These are phyloP conservation scores for Lactarius sp. DNA, from an alignment of 768 basidiomycete genomes.

Conservation along the genomic window DNA sequence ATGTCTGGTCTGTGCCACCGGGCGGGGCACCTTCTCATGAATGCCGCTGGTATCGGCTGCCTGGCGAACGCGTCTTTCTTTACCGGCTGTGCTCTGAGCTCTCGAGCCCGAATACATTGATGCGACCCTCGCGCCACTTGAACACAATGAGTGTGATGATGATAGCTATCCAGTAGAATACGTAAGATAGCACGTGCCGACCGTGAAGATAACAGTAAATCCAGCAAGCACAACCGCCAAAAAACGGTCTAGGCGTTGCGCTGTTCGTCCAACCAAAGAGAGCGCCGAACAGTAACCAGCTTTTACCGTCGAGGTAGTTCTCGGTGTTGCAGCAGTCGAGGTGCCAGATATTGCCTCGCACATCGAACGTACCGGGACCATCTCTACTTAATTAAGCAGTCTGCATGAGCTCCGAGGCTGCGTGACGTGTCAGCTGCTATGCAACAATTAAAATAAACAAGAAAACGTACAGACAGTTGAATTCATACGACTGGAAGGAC, in stretches of 20 bases:
- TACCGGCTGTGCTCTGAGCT: slow-evolving; percentile 1
- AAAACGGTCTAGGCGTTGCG: slow-evolving; percentile 51
- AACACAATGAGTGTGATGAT: slow-evolving; percentile 59
- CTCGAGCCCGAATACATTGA: slow-evolving; percentile 10
- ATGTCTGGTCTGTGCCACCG: background rate
- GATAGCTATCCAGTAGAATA: slow-evolving; percentile 89
- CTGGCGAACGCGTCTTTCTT: slow-evolving; percentile 13
- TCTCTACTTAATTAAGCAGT: slow-evolving; percentile 52
- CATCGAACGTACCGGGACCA: slow-evolving; percentile 82
- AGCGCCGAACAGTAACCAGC: slow-evolving; percentile 81
- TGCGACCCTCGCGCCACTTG: slow-evolving; percentile 46
- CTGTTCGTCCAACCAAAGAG: slow-evolving; percentile 88
- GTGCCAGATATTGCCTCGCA: slow-evolving; percentile 85
- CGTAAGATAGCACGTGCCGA: slow-evolving; percentile 83
- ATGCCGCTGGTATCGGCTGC: background rate
- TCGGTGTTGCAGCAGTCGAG: slow-evolving; percentile 74
- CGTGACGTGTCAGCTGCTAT: background rate
- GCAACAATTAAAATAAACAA: background rate
- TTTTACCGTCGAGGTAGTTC: slow-evolving; percentile 43
- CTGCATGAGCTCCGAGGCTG: slow-evolving; percentile 65
- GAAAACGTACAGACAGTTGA: slow-evolving; percentile 49
- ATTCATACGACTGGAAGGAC: slow-evolving; percentile 65
- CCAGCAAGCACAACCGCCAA: background rate
- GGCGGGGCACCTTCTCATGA: slow-evolving; percentile 10
- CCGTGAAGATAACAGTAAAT: slow-evolving; percentile 29